Percentiles rank a stretch among this genome's conserved stretches.
Conservation (phyloP, 192 early-diverging fungal species). For the Umbelopsis isabellina region DNA sequence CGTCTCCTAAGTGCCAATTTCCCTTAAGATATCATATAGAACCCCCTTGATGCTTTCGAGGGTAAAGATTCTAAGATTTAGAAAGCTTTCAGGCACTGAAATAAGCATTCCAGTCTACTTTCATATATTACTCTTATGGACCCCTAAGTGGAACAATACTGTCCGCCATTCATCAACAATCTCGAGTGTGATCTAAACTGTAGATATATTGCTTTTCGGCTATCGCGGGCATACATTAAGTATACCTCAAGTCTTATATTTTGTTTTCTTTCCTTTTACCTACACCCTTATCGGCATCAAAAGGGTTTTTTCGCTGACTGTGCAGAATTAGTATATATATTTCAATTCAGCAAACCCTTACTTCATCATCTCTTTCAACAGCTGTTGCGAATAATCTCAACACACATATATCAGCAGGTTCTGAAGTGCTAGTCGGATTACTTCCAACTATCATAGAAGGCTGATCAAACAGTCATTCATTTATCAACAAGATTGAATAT, state of each 20-base stretch:
- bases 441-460: too few species aligned
- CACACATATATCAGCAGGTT: too few species aligned
- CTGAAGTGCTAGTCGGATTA: too few species aligned
- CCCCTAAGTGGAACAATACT: conserved; percentile 7
- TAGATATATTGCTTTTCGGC: conserved; percentile 8
- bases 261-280: not conserved
- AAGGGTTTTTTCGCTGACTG: not conserved
- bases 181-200: not conserved
- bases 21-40: not conserved
- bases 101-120: conserved; percentile 21
- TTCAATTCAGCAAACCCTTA: too few species aligned
- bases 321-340: too few species aligned
- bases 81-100: conserved; percentile 2
- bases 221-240: not conserved
- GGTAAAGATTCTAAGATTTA: conserved; percentile 6
- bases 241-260: not conserved
- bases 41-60: not conserved
- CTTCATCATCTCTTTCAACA: too few species aligned
- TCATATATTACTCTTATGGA: conserved; percentile 19
- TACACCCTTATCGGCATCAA: not conserved
- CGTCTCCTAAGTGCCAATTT: not conserved
- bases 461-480: too few species aligned
- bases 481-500: too few species aligned
- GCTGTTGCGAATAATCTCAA: too few species aligned
- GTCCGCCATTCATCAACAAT: not conserved